Base-by-base conservation (phyloP, 345 rosid species). In the Microthlaspi erraticum region DNA sequence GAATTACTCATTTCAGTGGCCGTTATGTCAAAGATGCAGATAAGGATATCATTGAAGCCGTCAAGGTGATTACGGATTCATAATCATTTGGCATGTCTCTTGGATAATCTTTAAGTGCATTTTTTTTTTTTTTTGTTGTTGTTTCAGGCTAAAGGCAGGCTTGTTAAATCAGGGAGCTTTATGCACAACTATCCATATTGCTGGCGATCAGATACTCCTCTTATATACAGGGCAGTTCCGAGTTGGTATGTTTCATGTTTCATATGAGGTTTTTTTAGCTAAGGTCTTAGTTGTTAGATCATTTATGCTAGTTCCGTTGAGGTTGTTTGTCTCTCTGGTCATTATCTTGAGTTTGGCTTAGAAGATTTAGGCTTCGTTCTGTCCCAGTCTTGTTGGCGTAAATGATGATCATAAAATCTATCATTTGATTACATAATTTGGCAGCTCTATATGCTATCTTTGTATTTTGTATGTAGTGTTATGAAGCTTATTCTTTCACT, bases 161-260 rank as follows among this genome's bases (percentile, higher is more conserved):
- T 92, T 77, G 91, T 90, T 50, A 90, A 92, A 75, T 48, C 84
- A 38, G 98, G 98, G 79, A 90, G 78, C 80, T 78, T 52, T 48
- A 88, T 80, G 10, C 98, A 92, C 79, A 74, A 85, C 32, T 92
- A 92, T 70, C 96, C 96, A 50, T 83, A 77, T 66, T 92, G 96
- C 73, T 92, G 85, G 84, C 86, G 98, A 80, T 92, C 98, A 65
- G 91, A 88, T 33, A 85, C 95, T 4, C 97, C 96, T 73, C 95
- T 92, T 51, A 87, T 92, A 18, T 89, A 90, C 60, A 80, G 95
- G 80, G 98, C 95, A 56, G 91, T 92, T 75, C 93, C 96, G 3
- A 90, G 95, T 78, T 92, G 97, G 98, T 92, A 77, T 59, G 81
- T 42, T 66, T 62, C 43, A 8, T 48, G 44, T 14, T 69, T 53